A percentile compares a stretch with the other conserved stretches of the same genome.
Conservation (phyloP, 208 protist species). For the Trichomonas vaginalis region DNA sequence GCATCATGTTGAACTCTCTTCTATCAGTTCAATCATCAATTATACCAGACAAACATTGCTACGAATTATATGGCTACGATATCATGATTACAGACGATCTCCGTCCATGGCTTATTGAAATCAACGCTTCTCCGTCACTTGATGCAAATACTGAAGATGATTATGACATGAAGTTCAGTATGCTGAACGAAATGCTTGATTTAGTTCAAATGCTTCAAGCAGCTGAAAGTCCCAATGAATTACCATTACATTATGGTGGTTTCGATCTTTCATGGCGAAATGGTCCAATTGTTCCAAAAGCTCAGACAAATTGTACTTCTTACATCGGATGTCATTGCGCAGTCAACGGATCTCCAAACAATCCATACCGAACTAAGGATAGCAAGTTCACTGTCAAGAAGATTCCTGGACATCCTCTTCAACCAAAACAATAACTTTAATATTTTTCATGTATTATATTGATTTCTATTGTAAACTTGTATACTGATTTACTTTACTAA, state of each 20-base stretch:
- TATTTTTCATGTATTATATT: too few relatives aligned
- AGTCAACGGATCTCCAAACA: neutral
- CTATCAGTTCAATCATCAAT: neutral
- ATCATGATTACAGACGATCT: slow-evolving; percentile 31
- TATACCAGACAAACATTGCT: slow-evolving; percentile 21
- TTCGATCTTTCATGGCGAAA: neutral
- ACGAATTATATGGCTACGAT: slow-evolving; percentile 36
- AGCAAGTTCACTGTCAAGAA: neutral
- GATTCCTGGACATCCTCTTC: too few relatives aligned
- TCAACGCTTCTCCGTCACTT: slow-evolving; percentile 31
- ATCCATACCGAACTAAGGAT: neutral
- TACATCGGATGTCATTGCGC: neutral
- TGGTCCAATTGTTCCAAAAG: neutral
- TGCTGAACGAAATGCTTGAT: slow-evolving; percentile 26
- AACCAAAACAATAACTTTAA: too few relatives aligned
- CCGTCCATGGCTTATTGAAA: slow-evolving; percentile 30
- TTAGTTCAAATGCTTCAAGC: slow-evolving; percentile 21
- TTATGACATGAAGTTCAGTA: slow-evolving; percentile 24
- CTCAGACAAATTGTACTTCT: neutral
- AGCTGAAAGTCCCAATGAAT: neutral
- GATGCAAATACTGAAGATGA: slow-evolving; percentile 27
- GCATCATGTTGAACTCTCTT: slow-evolving; percentile 4
- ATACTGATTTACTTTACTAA: too few relatives aligned
- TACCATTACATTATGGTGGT: neutral
- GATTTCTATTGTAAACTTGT: too few relatives aligned